Base-by-base conservation (phyloP, 192 early-diverging fungal species). In the Coemansia sp. region DNA sequence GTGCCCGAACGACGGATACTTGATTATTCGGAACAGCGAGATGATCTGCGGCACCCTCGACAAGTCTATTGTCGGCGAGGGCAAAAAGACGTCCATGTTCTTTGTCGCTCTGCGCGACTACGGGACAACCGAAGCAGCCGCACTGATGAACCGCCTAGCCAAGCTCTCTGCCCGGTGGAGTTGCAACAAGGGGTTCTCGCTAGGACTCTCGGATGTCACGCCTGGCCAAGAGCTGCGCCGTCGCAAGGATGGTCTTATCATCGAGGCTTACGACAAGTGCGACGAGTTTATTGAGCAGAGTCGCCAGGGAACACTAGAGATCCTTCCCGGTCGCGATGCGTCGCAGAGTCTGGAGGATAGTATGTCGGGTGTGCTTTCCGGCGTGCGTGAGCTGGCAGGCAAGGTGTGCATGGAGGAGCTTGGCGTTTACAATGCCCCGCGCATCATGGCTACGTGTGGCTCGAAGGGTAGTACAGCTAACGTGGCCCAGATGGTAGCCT, bases 401-500 rank as follows among this genome's bases (percentile, higher is more conserved):
- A 86, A 91, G 66, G 86, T 93, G 48, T 98, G 96, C 83, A 87
- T 95, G 87, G 86, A 86, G 39, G 95, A 97, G 73, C 85, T 99
- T 38, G 94, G 92, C 70, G 93, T 88, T 76, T 90, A 94, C 85
- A 99, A 99, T 68, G 93, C 95, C 13, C 96, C 96, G 18, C 85
- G 94, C 52, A 98, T 96, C 82, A 99, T 99, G 98, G 94, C 94
- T 16, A 85, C 92, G n/a, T 98, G 96, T 79, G 96, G 95, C 37
- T 99, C 98, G 43, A 99, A 99, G 76, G 97, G 97, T 68, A 98
- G 95, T 50, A 87, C 92, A 45, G 88, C 95, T 76, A 99, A 99
- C 85, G 96, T 98, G 66, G 97, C 93, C 26, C 98, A 99, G 74
- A 99, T 99, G 98, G 94, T 98, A 70, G 95, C 96, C 63, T 96